Evolutionary conservation across 2,329 filamentous ascomycete species (phyloP).

Genomic region (Monilinia vaccinii-corymbosi): DNA sequence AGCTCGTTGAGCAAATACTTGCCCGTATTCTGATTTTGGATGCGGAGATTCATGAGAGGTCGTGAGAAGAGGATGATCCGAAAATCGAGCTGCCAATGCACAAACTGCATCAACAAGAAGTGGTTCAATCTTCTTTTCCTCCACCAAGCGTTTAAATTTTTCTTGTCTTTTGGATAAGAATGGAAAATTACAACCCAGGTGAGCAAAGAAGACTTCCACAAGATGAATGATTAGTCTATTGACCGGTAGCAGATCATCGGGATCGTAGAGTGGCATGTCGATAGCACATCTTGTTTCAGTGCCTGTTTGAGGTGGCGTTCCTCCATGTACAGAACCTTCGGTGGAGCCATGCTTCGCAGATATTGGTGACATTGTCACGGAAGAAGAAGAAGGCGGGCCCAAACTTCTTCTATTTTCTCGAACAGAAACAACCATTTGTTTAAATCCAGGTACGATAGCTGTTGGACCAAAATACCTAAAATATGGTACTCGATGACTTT

Average conservation of each 20-base stretch:
- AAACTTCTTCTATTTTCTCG: constrained; percentile 54
- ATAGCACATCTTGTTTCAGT: constrained; percentile 18
- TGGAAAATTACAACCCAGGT: constrained; percentile 78
- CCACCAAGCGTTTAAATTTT: constrained; percentile 69
- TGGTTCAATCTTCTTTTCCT: constrained; percentile 37
- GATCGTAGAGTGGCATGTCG: constrained; percentile 65
- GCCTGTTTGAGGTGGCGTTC: constrained; percentile 18
- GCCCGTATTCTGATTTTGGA: constrained; percentile 59
- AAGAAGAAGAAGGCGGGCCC: constrained; percentile 21
- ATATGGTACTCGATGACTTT: constrained; percentile 67
- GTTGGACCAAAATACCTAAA: constrained; percentile 88
- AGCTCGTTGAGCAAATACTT: constrained; percentile 70
- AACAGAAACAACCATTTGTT: constrained; percentile 81
- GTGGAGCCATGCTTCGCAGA: constrained; percentile 16
- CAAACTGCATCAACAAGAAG: constrained; percentile 85
- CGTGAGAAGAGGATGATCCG: constrained; percentile 46
- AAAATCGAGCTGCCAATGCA: constrained; percentile 69
- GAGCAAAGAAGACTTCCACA: constrained; percentile 70
- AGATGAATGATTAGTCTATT: constrained; percentile 68
- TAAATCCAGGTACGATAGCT: constrained; percentile 84
- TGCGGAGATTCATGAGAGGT: constrained; percentile 41
- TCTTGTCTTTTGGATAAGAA: constrained; percentile 58
- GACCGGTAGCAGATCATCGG: constrained; percentile 59
- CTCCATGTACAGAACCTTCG: constrained; percentile 16
- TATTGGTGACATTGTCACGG: constrained; percentile 22